Evolutionary conservation across 1,284 basidiomycete species (phyloP), one percentile per base, ranked within the genome.

Genomic region (Apiotrichum veenhuisii): DNA sequence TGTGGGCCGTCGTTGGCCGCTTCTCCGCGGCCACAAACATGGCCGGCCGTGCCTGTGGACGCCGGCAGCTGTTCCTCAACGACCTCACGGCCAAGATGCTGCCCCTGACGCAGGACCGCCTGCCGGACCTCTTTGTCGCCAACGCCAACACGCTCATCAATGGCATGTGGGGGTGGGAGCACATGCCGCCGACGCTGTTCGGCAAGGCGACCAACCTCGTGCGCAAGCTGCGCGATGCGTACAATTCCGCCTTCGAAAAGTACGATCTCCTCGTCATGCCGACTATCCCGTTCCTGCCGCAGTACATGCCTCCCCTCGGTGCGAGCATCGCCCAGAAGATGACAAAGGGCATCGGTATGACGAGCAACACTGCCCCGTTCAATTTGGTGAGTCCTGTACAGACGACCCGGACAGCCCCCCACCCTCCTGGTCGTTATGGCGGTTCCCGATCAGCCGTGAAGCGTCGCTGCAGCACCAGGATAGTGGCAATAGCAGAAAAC

Each of bases 221-320:
- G 1, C 74, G 81, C 56, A 78, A 77, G 54, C 69, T 81, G 18
- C 64, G 71, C 12, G 73, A 78, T 50, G 75, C 77, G 7, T 81
- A 81, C 64, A 70, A 80, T 54, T 62, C 57, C 1, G 70, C 72
- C 12, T 63, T 82, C 5, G 61, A 69, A 9, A n/a, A 49, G 47
- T 78, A 75, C 57, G 79, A 81, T 57, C 70, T 81, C 7, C 65
- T 82, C 10, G 63, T 81, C 42, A 80, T 80, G 70, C 81, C 81
- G 9, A 82, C 81, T 2, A 69, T 67, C 25, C 67, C 67, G 2
- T 56, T 57, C 50, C 55, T 71, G 8, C 55, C 67, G 7, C 51
- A 55, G 15, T 58, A 55, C 17, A 54, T 68, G 2, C 43, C 58
- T 0, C 59, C 42, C 30, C 43, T 46, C 5, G 43, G 50, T 9